Conservation (phyloP, 805 yeast genomes). For the Starmerella powellii region DNA sequence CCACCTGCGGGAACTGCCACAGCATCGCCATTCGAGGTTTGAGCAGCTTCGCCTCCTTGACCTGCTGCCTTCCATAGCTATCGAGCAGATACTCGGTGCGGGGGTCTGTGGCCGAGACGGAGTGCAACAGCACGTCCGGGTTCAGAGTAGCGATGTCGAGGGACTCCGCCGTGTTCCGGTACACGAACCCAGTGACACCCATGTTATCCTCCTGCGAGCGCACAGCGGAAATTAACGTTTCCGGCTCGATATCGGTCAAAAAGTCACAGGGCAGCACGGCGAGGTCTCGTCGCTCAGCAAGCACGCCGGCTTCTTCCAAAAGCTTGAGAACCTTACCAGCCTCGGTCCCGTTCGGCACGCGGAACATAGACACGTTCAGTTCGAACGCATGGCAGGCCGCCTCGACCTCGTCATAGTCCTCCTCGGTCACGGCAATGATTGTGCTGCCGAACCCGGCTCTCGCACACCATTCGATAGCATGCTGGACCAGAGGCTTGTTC, state of each 20-base stretch:
- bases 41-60: conserved; percentile 58
- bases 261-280: conserved; percentile 91
- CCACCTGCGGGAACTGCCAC: conserved; percentile 75
- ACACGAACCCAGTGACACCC: conserved; percentile 57
- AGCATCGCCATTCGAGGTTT: conserved; percentile 73
- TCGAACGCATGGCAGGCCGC: conserved; percentile 9
- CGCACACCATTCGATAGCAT: conserved; percentile 88
- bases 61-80: conserved; percentile 53
- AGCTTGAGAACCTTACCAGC: conserved; percentile 19
- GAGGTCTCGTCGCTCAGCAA: conserved; percentile 37
- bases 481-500: conserved; percentile 75
- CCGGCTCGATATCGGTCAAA: conserved; percentile 84
- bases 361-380: conserved; percentile 6
- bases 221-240: conserved; percentile 70
- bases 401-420: conserved; percentile 32
- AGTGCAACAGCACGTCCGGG: conserved; percentile 43
- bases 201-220: conserved; percentile 57
- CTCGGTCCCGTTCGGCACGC: conserved; percentile 11
- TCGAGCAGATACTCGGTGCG: conserved; percentile 43
- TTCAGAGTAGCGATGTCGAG: conserved; percentile 67
- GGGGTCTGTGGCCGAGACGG: conserved; percentile 23
- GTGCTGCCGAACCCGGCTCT: conserved; percentile 57
- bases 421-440: conserved; percentile 47
- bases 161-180: conserved; percentile 59
- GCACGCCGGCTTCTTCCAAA: conserved; percentile 6